A percentile compares a stretch with the other conserved stretches of the same genome.
Conservation (phyloP, 305 asterid genomes). For the Ajuga reptans region DNA sequence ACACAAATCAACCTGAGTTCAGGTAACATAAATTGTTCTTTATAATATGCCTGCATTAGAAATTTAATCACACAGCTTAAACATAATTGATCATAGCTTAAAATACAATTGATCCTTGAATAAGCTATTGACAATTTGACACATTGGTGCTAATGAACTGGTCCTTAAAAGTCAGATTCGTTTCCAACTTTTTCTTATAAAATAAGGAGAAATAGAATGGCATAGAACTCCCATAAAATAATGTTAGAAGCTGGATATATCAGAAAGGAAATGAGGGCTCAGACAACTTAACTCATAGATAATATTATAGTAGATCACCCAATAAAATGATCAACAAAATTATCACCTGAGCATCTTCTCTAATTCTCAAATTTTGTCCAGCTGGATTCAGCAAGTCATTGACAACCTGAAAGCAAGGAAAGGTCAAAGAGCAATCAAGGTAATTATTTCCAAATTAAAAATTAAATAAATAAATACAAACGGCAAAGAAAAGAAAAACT, state of each 20-base stretch:
- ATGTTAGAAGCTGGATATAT: not conserved
- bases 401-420: slow-evolving; percentile 63
- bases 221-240: too few relatives aligned
- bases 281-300: not conserved
- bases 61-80: not conserved
- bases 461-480: not conserved
- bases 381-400: slow-evolving; percentile 99
- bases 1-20: not conserved
- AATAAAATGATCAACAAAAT: not conserved
- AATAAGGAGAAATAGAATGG: too few relatives aligned
- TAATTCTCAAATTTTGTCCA: slow-evolving; percentile 91
- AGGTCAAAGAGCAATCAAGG: slow-evolving; percentile 17
- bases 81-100: not conserved
- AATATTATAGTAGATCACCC: not conserved
- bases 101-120: too few relatives aligned
- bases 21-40: not conserved
- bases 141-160: too few relatives aligned
- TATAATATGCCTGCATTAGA: not conserved
- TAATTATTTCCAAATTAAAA: not conserved
- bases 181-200: too few relatives aligned
- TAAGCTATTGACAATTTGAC: too few relatives aligned
- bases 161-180: too few relatives aligned
- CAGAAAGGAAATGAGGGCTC: slow-evolving; percentile 5
- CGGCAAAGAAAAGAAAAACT: not conserved
- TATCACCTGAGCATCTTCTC: slow-evolving; percentile 91